Evolutionary conservation across 73 alveolate species (phyloP).

Genomic region (Paramecium bursaria): DNA sequence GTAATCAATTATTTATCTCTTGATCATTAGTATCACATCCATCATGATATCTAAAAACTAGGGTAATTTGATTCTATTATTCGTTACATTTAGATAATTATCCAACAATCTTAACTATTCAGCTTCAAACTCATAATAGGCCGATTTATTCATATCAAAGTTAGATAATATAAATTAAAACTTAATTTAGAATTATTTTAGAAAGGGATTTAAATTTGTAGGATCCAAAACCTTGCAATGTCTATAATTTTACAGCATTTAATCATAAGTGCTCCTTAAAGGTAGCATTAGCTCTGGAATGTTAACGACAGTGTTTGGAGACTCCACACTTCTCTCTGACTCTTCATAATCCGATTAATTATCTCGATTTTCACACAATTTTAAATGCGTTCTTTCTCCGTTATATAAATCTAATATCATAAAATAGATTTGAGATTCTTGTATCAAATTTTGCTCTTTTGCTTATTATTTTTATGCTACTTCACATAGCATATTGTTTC

Average conservation of each 20-base stretch:
- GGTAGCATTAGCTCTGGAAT: constrained; percentile 56
- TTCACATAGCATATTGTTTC: constrained; percentile 22
- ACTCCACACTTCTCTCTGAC: constrained; percentile 58
- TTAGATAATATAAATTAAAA: constrained; percentile 25
- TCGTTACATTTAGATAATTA: constrained; percentile 67
- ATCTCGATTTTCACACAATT: constrained; percentile 21
- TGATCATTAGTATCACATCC: constrained; percentile 77
- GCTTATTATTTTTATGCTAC: constrained; percentile 8
- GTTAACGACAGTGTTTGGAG: constrained; percentile 39
- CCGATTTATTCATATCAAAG: constrained; percentile 61
- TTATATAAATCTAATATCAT: constrained; percentile 18
- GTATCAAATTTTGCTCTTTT: not conserved
- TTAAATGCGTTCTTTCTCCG: not conserved
- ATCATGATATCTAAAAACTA: constrained; percentile 79
- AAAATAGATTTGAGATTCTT: constrained; percentile 21
- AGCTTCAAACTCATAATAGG: constrained; percentile 62
- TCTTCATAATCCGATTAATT: constrained; percentile 25
- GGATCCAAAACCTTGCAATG: not conserved
- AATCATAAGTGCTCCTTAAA: not conserved
- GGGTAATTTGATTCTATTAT: constrained; percentile 77
- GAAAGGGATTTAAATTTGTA: not conserved
- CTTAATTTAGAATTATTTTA: constrained; percentile 30
- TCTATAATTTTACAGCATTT: constrained; percentile 40
- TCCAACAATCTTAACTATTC: constrained; percentile 73
- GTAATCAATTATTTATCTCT: constrained; percentile 76